phyloP scores from a whole-genome alignment of 1,284 basidiomycete species.

The Trichosporon sp. region DNA sequence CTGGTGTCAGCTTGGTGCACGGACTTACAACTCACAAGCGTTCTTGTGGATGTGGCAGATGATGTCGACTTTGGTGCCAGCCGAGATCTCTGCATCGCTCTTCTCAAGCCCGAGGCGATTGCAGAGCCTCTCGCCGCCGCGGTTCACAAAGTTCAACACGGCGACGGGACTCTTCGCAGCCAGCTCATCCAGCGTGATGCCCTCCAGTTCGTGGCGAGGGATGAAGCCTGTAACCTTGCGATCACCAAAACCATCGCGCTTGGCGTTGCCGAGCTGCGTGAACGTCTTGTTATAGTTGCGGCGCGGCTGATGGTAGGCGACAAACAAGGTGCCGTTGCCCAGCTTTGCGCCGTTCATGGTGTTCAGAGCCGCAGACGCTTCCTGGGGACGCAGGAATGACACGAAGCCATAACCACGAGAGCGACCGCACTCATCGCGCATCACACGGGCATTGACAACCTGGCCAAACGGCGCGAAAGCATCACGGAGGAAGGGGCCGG shows the following conservation, averaged over 20 bases:
- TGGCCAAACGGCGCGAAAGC: slow-evolving; percentile 73
- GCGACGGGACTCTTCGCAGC: slow-evolving; percentile 1
- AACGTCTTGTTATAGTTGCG: background rate
- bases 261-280: background rate
- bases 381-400: slow-evolving; percentile 72
- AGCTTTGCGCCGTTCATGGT: slow-evolving; percentile 27
- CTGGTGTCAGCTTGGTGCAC: background rate
- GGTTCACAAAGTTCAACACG: background rate
- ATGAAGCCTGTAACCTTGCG: background rate
- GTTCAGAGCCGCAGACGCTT: slow-evolving; percentile 27
- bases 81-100: background rate
- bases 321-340: slow-evolving; percentile 24
- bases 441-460: slow-evolving; percentile 85
- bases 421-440: slow-evolving; percentile 77
- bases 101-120: background rate
- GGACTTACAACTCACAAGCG: background rate
- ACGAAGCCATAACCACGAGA: slow-evolving; percentile 96
- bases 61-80: slow-evolving; percentile 7
- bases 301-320: slow-evolving; percentile 34
- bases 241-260: background rate
- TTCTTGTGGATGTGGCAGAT: slow-evolving; percentile 4
- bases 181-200: slow-evolving; percentile 6
- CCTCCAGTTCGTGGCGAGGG: background rate
- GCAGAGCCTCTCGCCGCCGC: background rate
- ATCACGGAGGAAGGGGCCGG: slow-evolving; percentile 71